Evolutionary conservation across 352 stramenopile species (phyloP), one percentile per base, ranked within the genome.

Genomic region (Phytophthora podocarpi): DNA sequence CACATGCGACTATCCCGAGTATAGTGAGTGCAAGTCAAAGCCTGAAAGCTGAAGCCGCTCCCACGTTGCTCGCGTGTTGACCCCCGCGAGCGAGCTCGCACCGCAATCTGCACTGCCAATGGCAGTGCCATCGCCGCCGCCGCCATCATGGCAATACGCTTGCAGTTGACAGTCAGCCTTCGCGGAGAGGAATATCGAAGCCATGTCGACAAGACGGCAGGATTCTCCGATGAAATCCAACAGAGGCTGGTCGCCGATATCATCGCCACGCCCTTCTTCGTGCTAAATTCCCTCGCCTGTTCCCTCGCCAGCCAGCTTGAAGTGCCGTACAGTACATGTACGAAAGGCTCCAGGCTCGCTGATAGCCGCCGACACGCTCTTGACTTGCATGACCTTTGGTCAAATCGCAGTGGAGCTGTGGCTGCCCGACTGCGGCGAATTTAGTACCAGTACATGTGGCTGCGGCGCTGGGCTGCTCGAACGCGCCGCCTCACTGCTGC

Each of bases 261-360:
- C 42, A 42, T 49, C 32, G 24, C 20, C 34, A 43, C 34, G 30
- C 46, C 60, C 27, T 37, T 54, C 35, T 64, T 63, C 54, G 46
- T 41, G 55, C 57, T 42, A 21, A 13, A 47, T 68, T 64, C 64
- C 57, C 64, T 63, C 64, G 16, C n/a, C n/a, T 35, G 13, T 68
- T 64, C 64, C 57, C 64, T 63, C 64, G 16, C n/a, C n/a, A 40
- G 13, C 20, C 62, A 59, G 32, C 42, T 70, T 70, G 53, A 74
- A 70, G 65, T 47, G 34, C 32, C 28, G 50, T 63, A 62, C 63
- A 11, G 56, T 67, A n/a, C n/a, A n/a, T n/a, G n/a, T n/a, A 61
- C 55, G 43, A 63, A 36, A 20, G 24, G 12, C 28, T 36, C 27
- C 18, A n/a, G n/a, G n/a, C n/a, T n/a, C n/a, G n/a, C n/a, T n/a